Evolutionary conservation across 768 basidiomycete genomes (phyloP).

Genomic region (Kwoniella sp.): DNA sequence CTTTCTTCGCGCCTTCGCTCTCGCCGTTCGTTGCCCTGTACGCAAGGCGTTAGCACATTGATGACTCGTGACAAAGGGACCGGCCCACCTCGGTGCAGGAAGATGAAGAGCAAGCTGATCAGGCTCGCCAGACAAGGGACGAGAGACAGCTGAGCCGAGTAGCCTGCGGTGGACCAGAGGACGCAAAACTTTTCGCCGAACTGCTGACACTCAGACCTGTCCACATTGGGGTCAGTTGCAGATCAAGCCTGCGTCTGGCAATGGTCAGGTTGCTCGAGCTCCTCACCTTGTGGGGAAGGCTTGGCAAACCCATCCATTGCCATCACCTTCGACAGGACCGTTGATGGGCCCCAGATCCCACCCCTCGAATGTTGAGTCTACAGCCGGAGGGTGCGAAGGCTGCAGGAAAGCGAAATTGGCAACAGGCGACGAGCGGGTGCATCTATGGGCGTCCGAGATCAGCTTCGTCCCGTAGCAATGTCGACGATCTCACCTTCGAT

Average conservation of each 20-base stretch:
- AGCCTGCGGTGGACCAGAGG: conserved; percentile 42
- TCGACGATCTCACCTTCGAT: conserved; percentile 26
- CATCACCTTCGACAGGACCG: conserved; percentile 23
- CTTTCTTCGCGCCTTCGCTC: conserved; percentile 41
- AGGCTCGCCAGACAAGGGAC: conserved; percentile 43
- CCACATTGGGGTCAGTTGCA: too few species aligned
- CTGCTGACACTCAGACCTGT: conserved; percentile 43
- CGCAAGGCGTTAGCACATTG: neutral
- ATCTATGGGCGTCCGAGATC: conserved; percentile 19
- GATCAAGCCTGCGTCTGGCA: too few species aligned
- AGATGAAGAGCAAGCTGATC: conserved; percentile 45
- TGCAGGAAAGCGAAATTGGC: conserved; percentile 26
- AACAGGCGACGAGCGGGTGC: conserved; percentile 36
- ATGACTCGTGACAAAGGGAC: neutral
- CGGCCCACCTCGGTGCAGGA: conserved; percentile 41
- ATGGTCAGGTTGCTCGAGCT: too few species aligned
- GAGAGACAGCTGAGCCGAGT: conserved; percentile 46
- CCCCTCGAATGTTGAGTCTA: neutral
- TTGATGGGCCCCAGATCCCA: conserved; percentile 10
- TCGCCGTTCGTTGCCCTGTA: conserved; percentile 33
- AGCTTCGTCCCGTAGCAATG: conserved; percentile 2
- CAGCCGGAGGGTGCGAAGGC: conserved; percentile 28
- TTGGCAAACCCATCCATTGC: conserved; percentile 40
- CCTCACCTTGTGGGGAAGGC: conserved; percentile 43
- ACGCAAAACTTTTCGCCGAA: conserved; percentile 48